Percentiles rank a stretch among this genome's conserved stretches.
phyloP scores from a whole-genome alignment of 2,329 filamentous ascomycete species.

The Cryphonectria radicalis region DNA sequence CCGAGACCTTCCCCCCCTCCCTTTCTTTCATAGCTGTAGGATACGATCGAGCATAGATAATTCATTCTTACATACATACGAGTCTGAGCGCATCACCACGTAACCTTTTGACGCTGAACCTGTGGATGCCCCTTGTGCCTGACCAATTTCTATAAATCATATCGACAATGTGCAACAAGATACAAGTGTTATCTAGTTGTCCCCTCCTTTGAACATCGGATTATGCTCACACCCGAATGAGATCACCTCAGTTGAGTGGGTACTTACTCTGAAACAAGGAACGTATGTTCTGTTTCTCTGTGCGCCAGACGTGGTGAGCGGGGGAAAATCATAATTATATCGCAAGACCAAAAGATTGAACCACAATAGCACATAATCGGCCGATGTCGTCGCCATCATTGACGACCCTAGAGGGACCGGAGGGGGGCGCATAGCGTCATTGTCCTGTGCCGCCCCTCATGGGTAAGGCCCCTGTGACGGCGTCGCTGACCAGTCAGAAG shows the following conservation, averaged over 20 bases:
- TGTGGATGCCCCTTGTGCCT: not conserved
- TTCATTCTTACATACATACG: slow-evolving; percentile 1
- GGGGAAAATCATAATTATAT: not conserved
- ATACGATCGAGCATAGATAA: slow-evolving; percentile 20
- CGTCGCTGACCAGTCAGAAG: slow-evolving; percentile 25
- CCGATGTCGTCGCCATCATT: slow-evolving; percentile 4
- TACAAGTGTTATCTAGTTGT: not conserved
- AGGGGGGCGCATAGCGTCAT: slow-evolving; percentile 21
- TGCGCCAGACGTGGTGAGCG: not conserved
- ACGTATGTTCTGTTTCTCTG: not conserved
- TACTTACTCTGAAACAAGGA: slow-evolving; percentile 3
- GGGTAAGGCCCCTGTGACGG: slow-evolving; percentile 17
- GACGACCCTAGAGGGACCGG: not conserved
- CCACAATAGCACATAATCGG: not conserved
- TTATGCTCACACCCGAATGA: not conserved
- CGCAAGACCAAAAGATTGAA: not conserved
- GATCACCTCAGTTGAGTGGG: not conserved
- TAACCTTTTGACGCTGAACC: not conserved
- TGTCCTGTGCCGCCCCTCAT: slow-evolving; percentile 1
- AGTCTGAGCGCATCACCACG: slow-evolving; percentile 2
- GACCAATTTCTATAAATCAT: not conserved
- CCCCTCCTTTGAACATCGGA: too few species aligned
- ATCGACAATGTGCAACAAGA: not conserved
- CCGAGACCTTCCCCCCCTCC: slow-evolving; percentile 3
- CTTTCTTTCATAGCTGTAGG: slow-evolving; percentile 20